Evolutionary conservation across 1,139 yeast species (phyloP).

Genomic region (Arxiozyma heterogenica): DNA sequence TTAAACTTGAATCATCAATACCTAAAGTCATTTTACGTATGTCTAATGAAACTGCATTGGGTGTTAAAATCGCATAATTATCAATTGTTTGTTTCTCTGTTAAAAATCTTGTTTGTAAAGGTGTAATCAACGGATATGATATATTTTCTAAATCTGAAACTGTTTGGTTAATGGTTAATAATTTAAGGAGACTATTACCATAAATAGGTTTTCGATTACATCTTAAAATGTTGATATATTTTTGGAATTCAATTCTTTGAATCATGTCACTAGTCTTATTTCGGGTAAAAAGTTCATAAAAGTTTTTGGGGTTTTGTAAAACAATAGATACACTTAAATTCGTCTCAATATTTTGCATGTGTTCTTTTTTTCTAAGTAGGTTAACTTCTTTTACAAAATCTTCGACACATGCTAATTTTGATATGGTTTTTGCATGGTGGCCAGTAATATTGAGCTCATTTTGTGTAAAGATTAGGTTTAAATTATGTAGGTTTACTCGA

Average conservation of each 20-base stretch:
- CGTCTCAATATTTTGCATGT: slow-evolving; percentile 6
- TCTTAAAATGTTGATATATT: slow-evolving; percentile 57
- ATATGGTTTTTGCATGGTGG: slow-evolving; percentile 41
- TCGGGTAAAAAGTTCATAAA: slow-evolving; percentile 49
- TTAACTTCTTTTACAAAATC: slow-evolving; percentile 39
- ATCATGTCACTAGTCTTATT: slow-evolving; percentile 43
- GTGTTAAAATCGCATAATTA: slow-evolving; percentile 79
- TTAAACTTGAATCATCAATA: slow-evolving; percentile 18
- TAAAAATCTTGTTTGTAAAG: slow-evolving; percentile 35
- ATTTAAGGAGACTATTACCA: slow-evolving; percentile 40
- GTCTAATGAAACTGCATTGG: slow-evolving; percentile 73
- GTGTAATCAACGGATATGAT: slow-evolving; percentile 25
- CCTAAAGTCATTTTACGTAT: slow-evolving; percentile 45
- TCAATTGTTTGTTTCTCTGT: slow-evolving; percentile 44
- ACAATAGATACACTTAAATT: slow-evolving; percentile 23
- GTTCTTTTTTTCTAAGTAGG: slow-evolving; percentile 29
- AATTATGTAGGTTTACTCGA: slow-evolving; percentile 42
- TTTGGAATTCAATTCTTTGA: slow-evolving; percentile 45
- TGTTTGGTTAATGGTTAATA: slow-evolving; percentile 19
- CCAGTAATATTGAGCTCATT: slow-evolving; percentile 40
- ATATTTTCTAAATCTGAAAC: slow-evolving; percentile 1
- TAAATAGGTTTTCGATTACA: slow-evolving; percentile 50
- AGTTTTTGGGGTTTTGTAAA: slow-evolving; percentile 41
- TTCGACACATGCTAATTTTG: slow-evolving; percentile 40
- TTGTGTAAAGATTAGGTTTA: slow-evolving; percentile 52